Base-by-base conservation (phyloP, 306 rosid genomes). In the Cucurbita maxima region DNA sequence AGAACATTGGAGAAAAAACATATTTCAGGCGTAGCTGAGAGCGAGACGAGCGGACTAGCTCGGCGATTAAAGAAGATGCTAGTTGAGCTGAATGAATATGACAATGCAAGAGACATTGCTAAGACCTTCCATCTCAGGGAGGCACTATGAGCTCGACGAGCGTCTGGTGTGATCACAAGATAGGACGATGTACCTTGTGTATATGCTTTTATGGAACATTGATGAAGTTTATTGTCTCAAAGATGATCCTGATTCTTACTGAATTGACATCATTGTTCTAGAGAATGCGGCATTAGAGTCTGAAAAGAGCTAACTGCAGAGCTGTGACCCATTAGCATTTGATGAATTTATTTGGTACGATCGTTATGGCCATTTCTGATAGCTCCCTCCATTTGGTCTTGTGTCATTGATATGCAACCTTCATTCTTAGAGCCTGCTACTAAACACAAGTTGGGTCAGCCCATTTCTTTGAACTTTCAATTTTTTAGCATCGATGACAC, bases 21-120 rank as follows among this genome's bases (percentile, higher is more conserved):
- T 50, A 80, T 67, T 2, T 71, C 48, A 54, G 85, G 83, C 38
- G 58, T 71, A 52, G 61, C 80, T 0, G 93, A 87, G 84, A 84
- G 85, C 43, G 90, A 88, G 77, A 84, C 84, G 8, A 79, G 76
- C 38, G 85, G 86, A 79, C 89, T 93, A 41, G 97, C 97, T 8
- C 92, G 97, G 63, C 88, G 97, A 56, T 76, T 93, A 59, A 93
- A 90, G 86, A 93, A 93, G 86, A 83, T 90, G 85, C 87, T 93
- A 40, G 96, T 90, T 54, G 98, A 93, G 76, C 90, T 93, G 75
- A 86, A 93, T 41, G 90, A 93, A 74, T 93, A 90, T 77, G 98
- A 93, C 79, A 80, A 77, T 60, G 98, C 97, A 43, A 84, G 96
- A 84, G 83, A 75, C 81, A 76, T 93, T 76, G 88, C 82, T 20